These are phyloP conservation scores for Achaetomium macrosporum DNA, from an alignment of 2,329 filamentous ascomycete species.

Conservation along the genomic window DNA sequence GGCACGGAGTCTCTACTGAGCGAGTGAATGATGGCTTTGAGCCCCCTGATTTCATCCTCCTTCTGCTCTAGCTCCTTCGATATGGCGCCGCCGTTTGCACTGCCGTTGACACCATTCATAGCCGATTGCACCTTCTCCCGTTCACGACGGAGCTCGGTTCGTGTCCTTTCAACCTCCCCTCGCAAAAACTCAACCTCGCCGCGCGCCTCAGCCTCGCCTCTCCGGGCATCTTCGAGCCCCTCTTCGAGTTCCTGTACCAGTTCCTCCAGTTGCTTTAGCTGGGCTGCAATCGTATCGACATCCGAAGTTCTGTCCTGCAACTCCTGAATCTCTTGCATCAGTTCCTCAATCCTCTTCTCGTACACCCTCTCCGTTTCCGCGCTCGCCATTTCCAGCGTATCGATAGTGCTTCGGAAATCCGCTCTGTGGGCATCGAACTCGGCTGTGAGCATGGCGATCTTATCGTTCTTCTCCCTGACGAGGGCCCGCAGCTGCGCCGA, in stretches of 20 bases:
- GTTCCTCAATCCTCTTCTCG: slow-evolving; percentile 81
- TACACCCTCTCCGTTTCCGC: slow-evolving; percentile 95
- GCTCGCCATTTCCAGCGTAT: slow-evolving; percentile 91
- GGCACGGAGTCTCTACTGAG: slow-evolving; percentile 71
- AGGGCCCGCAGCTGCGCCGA: slow-evolving; percentile 70
- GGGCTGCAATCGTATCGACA: slow-evolving; percentile 82
- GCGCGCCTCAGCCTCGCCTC: slow-evolving; percentile 90
- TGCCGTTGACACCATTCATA: slow-evolving; percentile 41
- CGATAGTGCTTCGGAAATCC: slow-evolving; percentile 94
- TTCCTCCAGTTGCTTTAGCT: slow-evolving; percentile 93
- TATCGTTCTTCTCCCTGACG: slow-evolving; percentile 92
- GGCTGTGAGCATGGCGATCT: slow-evolving; percentile 83
- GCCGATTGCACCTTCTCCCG: slow-evolving; percentile 70
- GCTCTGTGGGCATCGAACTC: slow-evolving; percentile 94
- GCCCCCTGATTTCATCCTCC: slow-evolving; percentile 92
- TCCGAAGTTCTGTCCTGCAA: slow-evolving; percentile 78
- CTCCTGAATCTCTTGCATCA: slow-evolving; percentile 78
- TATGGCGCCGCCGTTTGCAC: slow-evolving; percentile 37
- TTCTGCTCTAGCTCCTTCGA: slow-evolving; percentile 83
- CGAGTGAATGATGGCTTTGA: slow-evolving; percentile 97
- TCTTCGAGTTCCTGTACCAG: slow-evolving; percentile 96
- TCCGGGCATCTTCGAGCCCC: slow-evolving; percentile 86
- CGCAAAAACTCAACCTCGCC: slow-evolving; percentile 93
- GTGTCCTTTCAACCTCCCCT: slow-evolving; percentile 87
- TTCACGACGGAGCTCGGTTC: slow-evolving; percentile 81